Evolutionary conservation across 2,329 filamentous ascomycete species (phyloP), one percentile per base, ranked within the genome.

Genomic region (Epicoccum nigrum): DNA sequence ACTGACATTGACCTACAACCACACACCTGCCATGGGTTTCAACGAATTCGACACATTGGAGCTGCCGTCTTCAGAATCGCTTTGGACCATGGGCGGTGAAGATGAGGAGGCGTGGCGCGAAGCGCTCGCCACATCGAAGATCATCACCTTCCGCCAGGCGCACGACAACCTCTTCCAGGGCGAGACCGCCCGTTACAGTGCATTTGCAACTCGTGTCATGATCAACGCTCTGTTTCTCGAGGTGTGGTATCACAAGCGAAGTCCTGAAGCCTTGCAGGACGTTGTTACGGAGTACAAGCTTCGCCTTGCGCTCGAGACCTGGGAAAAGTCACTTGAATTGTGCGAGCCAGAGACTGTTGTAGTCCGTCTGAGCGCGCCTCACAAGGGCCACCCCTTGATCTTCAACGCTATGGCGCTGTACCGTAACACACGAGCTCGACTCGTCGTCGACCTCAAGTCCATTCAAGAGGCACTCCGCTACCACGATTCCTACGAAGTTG

Each of bases 321-420:
- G 94, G 94, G 92, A 97, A 80, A 95, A 90, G 77, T 97, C 93
- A 32, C 84, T 97, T 17, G 91, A 95, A 50, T 83, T 95, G 55
- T 97, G 92, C 73, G 93, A 97, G 77, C 88, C 92, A 2, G 94
- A 99, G 76, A 87, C 85, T 12, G 90, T 93, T 45, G 84, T 91
- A 11, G 90, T 97, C 43, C 91, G 92, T 44, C 83, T 97, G 60
- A 96, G 90, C 72, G 92, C 93, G 21, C 93, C 94, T 39, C 92
- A 97, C 77, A 95, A 96, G 74, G 92, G 92, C 13, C 94, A 97
- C 70, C 94, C 94, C 15, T 81, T 99, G 45, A 92, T 97, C 66
- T 97, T 97, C 84, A 99, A 99, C 73, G 93, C 94, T 49, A 94
- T 94, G 86, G 94, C 94, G 15, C 88, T 97, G 80, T 97, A 93